A percentile compares a stretch with the other conserved stretches of the same genome.
phyloP scores from a whole-genome alignment of 2,329 filamentous ascomycete genomes.

The Xylaria sp. region DNA sequence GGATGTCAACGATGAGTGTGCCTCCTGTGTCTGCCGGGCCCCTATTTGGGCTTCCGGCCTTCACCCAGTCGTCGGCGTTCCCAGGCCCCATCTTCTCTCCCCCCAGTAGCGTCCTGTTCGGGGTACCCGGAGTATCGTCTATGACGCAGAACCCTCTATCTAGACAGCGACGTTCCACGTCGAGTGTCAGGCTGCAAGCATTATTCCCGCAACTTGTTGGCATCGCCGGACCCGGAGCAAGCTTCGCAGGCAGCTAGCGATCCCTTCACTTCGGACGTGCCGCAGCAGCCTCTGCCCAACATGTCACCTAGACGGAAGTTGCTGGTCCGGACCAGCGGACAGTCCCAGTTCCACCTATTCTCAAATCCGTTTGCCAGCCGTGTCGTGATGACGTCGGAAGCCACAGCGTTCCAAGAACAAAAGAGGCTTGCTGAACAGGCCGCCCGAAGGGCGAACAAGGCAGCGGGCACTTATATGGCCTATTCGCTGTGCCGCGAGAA shows the following conservation, averaged over 20 bases:
- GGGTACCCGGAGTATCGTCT: neutral
- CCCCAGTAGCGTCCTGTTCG: neutral
- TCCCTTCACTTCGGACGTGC: neutral
- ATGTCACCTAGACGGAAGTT: neutral
- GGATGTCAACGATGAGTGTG: neutral
- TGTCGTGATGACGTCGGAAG: slow-evolving; percentile 28
- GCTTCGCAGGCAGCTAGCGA: neutral
- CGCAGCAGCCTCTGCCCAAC: slow-evolving; percentile 17
- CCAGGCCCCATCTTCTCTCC: neutral
- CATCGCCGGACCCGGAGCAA: neutral
- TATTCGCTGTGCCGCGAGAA: slow-evolving; percentile 18
- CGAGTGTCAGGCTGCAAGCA: slow-evolving; percentile 3
- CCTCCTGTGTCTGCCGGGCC: neutral
- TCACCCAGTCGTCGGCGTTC: neutral
- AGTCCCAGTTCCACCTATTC: slow-evolving; percentile 23
- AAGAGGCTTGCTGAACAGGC: slow-evolving; percentile 1
- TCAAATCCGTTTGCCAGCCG: slow-evolving; percentile 32
- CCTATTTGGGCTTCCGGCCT: no score
- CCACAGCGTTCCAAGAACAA: slow-evolving; percentile 24
- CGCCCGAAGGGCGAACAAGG: neutral
- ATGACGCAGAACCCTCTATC: neutral
- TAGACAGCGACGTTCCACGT: neutral
- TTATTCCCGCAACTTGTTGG: slow-evolving; percentile 20
- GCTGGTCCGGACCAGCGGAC: neutral
- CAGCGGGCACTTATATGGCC: neutral